Evolutionary conservation across 257 asterid species (phyloP).

Genomic region (Hygrophila difformis): DNA sequence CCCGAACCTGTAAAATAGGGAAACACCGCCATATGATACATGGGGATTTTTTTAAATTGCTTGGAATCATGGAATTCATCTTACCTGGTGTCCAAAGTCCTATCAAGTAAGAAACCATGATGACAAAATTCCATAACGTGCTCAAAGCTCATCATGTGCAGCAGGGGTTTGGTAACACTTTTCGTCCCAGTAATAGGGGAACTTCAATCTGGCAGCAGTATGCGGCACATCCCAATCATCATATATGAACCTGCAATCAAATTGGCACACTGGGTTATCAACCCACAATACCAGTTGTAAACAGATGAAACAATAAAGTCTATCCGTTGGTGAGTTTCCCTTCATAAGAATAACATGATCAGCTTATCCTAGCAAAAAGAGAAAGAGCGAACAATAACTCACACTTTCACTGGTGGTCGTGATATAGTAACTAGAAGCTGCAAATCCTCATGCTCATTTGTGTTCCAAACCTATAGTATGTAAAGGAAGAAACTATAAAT

Average conservation of each 20-base stretch:
- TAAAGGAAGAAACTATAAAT: no score
- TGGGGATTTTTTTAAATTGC: no score
- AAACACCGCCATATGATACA: no score
- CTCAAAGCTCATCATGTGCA: constrained; percentile 71
- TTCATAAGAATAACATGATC: background rate
- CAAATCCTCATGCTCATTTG: constrained; percentile 55
- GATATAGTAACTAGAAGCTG: constrained; percentile 71
- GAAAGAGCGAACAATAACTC: constrained; percentile 21
- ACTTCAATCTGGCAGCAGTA: constrained; percentile 77
- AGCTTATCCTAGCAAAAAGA: background rate
- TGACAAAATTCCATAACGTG: no score
- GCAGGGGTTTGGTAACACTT: constrained; percentile 36
- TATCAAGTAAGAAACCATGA: no score
- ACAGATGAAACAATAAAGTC: no score
- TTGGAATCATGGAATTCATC: no score
- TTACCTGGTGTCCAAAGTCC: no score
- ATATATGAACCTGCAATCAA: constrained; percentile 63
- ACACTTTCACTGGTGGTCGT: constrained; percentile 91
- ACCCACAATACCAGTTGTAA: no score
- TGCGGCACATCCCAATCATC: constrained; percentile 92
- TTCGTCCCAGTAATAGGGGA: constrained; percentile 80
- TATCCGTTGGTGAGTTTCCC: no score
- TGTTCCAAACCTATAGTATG: constrained; percentile 55
- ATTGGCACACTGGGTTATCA: background rate
- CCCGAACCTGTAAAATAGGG: no score